Evolutionary conservation across 306 rosid genomes (phyloP).

Genomic region (Clitoria ternatea): DNA sequence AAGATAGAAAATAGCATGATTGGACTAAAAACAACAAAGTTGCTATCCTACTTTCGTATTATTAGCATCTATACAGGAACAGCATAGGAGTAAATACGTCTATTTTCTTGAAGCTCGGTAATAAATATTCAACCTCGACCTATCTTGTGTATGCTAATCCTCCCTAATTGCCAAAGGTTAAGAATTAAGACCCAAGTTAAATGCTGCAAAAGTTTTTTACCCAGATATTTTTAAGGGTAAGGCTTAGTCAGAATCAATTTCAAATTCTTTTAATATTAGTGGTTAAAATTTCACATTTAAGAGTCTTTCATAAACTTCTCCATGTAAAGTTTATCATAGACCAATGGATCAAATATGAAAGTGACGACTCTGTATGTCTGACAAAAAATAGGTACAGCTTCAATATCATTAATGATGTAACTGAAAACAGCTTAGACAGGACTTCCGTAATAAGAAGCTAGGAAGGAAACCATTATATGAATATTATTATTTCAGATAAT

Average conservation of each 20-base stretch:
- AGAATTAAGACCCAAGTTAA: too few relatives aligned
- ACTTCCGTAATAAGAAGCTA: too few relatives aligned
- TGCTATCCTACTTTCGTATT: neutral
- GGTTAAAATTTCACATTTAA: neutral
- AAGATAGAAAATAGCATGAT: constrained; percentile 12
- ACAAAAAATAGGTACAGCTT: too few relatives aligned
- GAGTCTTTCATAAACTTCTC: neutral
- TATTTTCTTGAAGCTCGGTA: neutral
- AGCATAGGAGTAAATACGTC: neutral
- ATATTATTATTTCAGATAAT: too few relatives aligned
- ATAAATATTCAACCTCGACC: neutral
- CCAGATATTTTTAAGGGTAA: neutral
- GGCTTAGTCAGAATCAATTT: neutral
- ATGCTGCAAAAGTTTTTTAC: neutral
- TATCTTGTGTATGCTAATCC: neutral
- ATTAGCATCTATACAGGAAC: neutral
- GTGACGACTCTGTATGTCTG: neutral
- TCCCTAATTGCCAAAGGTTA: neutral
- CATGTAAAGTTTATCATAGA: neutral
- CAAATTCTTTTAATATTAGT: neutral
- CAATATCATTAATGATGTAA: too few relatives aligned
- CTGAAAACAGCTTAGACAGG: too few relatives aligned
- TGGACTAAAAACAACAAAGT: neutral
- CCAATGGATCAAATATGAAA: neutral
- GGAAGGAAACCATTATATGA: too few relatives aligned